phyloP scores from a whole-genome alignment of 2,329 filamentous ascomycete genomes.

The Byssothecium circinans region DNA sequence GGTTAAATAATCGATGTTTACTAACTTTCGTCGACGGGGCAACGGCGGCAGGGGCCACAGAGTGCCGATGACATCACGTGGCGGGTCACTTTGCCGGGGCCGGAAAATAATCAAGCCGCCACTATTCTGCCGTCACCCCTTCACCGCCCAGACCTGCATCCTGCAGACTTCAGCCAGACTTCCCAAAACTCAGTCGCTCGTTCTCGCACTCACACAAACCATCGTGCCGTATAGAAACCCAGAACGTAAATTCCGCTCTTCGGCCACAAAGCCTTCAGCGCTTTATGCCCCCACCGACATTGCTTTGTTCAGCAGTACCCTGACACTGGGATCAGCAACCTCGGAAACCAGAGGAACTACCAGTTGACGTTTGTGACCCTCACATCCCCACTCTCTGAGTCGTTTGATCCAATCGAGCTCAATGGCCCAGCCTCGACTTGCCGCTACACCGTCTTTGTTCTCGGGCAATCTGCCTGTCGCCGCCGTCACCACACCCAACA shows the following conservation, averaged over 20 bases:
- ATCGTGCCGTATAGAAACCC: no score
- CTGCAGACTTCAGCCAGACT: background rate
- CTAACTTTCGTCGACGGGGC: conserved; percentile 31
- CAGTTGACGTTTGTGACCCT: conserved; percentile 2
- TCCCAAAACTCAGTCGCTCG: background rate
- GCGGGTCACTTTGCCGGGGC: background rate
- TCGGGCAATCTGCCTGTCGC: conserved; percentile 18
- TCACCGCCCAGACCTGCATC: conserved; percentile 5
- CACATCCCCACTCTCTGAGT: conserved; percentile 2
- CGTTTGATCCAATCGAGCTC: conserved; percentile 7
- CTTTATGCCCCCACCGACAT: background rate
- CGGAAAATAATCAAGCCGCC: conserved; percentile 11
- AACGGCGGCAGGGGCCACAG: conserved; percentile 21
- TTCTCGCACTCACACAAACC: background rate
- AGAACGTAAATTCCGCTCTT: no score
- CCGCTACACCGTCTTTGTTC: conserved; percentile 24
- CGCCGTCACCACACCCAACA: conserved; percentile 33
- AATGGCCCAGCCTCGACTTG: conserved; percentile 34
- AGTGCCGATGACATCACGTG: conserved; percentile 36
- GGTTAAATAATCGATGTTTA: conserved; percentile 44
- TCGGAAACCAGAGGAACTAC: background rate
- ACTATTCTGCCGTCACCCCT: conserved; percentile 6
- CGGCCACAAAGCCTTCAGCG: background rate
- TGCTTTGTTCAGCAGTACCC: background rate
- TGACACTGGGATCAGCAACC: background rate